These are phyloP conservation scores for Oryza officinalis DNA, from an alignment of 176 grass and related monocot species.

Conservation along the genomic window DNA sequence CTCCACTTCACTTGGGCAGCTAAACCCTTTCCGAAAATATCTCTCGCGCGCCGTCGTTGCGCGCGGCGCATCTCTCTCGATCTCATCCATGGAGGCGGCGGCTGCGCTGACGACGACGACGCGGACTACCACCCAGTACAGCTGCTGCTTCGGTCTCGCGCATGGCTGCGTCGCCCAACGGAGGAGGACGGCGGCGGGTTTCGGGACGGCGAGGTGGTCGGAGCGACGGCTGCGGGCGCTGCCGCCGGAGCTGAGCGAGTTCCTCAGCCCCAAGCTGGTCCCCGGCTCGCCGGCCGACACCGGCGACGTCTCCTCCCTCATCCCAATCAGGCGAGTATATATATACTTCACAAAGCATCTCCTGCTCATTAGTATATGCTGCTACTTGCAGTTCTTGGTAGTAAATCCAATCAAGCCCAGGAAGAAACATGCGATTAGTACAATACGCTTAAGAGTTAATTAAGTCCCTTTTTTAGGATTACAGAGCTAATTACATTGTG, in stretches of 20 bases:
- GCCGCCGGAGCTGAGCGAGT: constrained; percentile 46
- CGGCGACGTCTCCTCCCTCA: constrained; percentile 47
- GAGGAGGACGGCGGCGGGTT: background rate
- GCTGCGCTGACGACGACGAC: background rate
- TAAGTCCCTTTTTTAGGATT: background rate
- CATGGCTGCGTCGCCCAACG: background rate
- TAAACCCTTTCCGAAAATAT: constrained; percentile 10
- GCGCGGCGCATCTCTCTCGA: background rate
- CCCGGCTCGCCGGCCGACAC: constrained; percentile 41
- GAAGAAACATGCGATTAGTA: background rate
- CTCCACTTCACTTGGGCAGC: background rate
- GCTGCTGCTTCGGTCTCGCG: background rate
- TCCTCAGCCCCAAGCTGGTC: constrained; percentile 49
- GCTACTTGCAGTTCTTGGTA: background rate
- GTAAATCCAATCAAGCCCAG: background rate
- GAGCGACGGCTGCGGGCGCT: constrained; percentile 17
- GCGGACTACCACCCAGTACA: background rate
- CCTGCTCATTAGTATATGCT: too few relatives aligned
- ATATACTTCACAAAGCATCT: background rate
- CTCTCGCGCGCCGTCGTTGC: background rate
- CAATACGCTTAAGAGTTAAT: background rate
- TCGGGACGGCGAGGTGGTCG: background rate
- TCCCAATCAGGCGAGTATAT: constrained; percentile 40
- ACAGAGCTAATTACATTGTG: background rate
- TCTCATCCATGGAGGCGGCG: constrained; percentile 36